Conservation (phyloP, 2,329 filamentous ascomycete genomes). For the Aureobasidium pullulans region DNA sequence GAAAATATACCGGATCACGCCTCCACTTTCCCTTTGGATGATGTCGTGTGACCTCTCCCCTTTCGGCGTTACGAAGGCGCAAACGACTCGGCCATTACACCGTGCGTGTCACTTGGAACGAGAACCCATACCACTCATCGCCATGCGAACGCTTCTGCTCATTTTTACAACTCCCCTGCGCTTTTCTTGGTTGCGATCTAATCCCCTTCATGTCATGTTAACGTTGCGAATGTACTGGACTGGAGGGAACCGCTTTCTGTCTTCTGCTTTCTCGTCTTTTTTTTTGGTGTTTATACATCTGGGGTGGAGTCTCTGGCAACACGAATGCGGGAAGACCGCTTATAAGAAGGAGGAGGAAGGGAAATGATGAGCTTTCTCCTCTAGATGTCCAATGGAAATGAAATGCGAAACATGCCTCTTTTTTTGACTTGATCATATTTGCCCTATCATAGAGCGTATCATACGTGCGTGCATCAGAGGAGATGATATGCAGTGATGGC, state of each 20-base stretch:
- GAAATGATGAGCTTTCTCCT: neutral
- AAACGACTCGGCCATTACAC: neutral
- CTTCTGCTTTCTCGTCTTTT: slow-evolving; percentile 5
- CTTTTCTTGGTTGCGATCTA: slow-evolving; percentile 1
- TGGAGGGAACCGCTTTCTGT: neutral
- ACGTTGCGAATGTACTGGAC: slow-evolving; percentile 6
- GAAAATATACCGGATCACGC: slow-evolving; percentile 5
- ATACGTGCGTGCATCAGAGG: no score
- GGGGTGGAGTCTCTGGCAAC: slow-evolving; percentile 1
- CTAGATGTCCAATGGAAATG: neutral
- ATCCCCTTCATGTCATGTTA: slow-evolving; percentile 5
- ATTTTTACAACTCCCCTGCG: neutral
- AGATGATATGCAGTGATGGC: no score
- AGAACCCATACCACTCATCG: neutral
- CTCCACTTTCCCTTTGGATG: neutral
- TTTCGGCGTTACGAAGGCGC: slow-evolving; percentile 6
- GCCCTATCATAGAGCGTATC: no score
- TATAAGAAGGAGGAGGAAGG: neutral
- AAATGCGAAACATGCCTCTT: neutral
- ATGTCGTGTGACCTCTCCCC: slow-evolving; percentile 1
- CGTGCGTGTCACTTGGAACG: neutral
- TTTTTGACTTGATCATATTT: neutral
- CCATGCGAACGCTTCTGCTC: neutral
- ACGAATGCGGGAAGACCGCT: neutral
- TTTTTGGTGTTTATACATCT: slow-evolving; percentile 12